Evolutionary conservation across 208 protist species (phyloP).

Genomic region (Herpetomonas tarakana): DNA sequence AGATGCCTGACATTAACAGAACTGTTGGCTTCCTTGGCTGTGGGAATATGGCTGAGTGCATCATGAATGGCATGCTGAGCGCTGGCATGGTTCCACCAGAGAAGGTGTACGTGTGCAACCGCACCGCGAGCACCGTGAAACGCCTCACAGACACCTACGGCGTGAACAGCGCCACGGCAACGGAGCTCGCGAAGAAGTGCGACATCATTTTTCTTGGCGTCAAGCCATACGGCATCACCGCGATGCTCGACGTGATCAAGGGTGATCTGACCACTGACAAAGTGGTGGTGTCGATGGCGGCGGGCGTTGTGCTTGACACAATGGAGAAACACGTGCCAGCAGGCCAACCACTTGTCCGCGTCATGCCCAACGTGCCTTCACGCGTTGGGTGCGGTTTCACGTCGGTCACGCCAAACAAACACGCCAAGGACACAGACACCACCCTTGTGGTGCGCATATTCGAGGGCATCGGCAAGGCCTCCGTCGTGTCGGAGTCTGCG

Average conservation of each 20-base stretch:
- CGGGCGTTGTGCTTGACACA: slow-evolving; percentile 75
- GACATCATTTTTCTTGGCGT: slow-evolving; percentile 92
- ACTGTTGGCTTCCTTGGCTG: slow-evolving; percentile 92
- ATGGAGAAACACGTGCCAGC: slow-evolving; percentile 61
- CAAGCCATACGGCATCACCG: slow-evolving; percentile 87
- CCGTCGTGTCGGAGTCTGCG: slow-evolving; percentile 60
- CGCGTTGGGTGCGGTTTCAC: slow-evolving; percentile 78
- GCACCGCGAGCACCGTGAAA: slow-evolving; percentile 33
- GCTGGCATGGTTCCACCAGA: slow-evolving; percentile 24
- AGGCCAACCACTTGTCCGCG: slow-evolving; percentile 76
- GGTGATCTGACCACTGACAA: slow-evolving; percentile 25
- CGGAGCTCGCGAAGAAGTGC: slow-evolving; percentile 45
- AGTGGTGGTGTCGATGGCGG: slow-evolving; percentile 93
- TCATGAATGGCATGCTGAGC: slow-evolving; percentile 72
- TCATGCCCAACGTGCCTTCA: slow-evolving; percentile 96
- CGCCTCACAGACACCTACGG: slow-evolving; percentile 45
- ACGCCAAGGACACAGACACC: slow-evolving; percentile 41
- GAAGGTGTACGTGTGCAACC: slow-evolving; percentile 73
- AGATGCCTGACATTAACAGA: slow-evolving; percentile 3
- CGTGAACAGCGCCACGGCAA: slow-evolving; percentile 34
- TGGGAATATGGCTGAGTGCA: slow-evolving; percentile 93
- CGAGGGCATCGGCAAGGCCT: slow-evolving; percentile 58
- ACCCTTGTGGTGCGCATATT: slow-evolving; percentile 54
- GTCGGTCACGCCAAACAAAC: slow-evolving; percentile 46
- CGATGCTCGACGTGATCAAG: slow-evolving; percentile 57